These are phyloP conservation scores for Sordariomycetes sp. DNA, from an alignment of 2,329 filamentous ascomycete species.

Conservation along the genomic window DNA sequence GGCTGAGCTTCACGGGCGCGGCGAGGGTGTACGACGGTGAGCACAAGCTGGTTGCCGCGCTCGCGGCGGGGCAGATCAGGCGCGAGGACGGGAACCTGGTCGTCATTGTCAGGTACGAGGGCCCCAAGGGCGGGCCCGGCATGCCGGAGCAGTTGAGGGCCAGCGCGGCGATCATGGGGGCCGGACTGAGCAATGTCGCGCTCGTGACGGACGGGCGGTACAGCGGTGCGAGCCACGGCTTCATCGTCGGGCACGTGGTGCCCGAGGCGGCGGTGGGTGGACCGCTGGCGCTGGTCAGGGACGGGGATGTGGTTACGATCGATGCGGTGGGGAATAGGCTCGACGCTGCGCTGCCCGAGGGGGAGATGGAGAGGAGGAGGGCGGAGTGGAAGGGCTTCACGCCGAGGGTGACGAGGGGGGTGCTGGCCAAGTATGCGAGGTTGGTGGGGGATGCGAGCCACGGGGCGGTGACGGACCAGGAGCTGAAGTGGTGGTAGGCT, in stretches of 20 bases:
- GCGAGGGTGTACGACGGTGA: slow-evolving; percentile 84
- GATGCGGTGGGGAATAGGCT: slow-evolving; percentile 73
- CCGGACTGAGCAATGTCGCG: slow-evolving; percentile 73
- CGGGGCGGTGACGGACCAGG: slow-evolving; percentile 71
- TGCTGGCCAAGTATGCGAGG: slow-evolving; percentile 78
- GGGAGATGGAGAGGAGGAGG: slow-evolving; percentile 53
- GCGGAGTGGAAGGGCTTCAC: slow-evolving; percentile 57
- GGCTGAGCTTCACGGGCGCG: slow-evolving; percentile 64
- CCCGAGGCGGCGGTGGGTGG: slow-evolving; percentile 85
- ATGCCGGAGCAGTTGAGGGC: slow-evolving; percentile 96
- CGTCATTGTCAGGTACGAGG: slow-evolving; percentile 83
- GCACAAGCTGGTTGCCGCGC: slow-evolving; percentile 59
- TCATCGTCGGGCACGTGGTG: slow-evolving; percentile 86
- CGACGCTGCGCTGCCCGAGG: slow-evolving; percentile 48
- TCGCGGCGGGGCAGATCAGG: slow-evolving; percentile 52
- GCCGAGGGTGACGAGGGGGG: slow-evolving; percentile 65
- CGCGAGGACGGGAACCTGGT: slow-evolving; percentile 61
- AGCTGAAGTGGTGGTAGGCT: slow-evolving; percentile 5
- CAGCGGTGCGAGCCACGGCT: slow-evolving; percentile 76
- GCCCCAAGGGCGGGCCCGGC: slow-evolving; percentile 82
- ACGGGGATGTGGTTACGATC: slow-evolving; percentile 78
- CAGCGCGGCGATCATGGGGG: slow-evolving; percentile 82
- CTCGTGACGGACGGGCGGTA: slow-evolving; percentile 89
- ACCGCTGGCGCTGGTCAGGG: slow-evolving; percentile 67
- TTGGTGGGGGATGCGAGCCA: slow-evolving; percentile 86